Evolutionary conservation across 2,329 filamentous ascomycete species (phyloP).

Genomic region (Penicillium decumbens): DNA sequence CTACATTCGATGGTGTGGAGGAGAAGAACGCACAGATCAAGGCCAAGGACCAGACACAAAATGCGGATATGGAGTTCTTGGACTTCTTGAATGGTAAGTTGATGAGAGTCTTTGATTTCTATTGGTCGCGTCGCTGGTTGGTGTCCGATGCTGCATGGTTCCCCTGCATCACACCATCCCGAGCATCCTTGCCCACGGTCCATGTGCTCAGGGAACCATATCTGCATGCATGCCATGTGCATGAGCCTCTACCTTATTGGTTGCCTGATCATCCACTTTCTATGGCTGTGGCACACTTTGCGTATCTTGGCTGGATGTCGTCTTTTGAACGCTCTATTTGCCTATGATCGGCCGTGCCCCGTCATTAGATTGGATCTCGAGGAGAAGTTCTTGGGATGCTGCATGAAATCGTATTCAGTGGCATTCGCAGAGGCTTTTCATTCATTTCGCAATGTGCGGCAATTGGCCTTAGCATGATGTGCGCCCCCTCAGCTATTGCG

Average conservation of each 20-base stretch:
- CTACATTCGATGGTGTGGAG: slow-evolving; percentile 31
- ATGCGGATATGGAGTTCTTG: slow-evolving; percentile 38
- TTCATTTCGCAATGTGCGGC: slow-evolving; percentile 4
- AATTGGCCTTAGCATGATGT: slow-evolving; percentile 20
- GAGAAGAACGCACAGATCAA: slow-evolving; percentile 26
- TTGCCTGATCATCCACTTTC: slow-evolving; percentile 5
- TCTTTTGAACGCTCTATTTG: slow-evolving; percentile 13
- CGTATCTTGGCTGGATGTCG: slow-evolving; percentile 12
- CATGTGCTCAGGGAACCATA: slow-evolving; percentile 3
- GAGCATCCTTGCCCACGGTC: slow-evolving; percentile 1
- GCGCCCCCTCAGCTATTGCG: slow-evolving; percentile 28
- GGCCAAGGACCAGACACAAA: slow-evolving; percentile 22
- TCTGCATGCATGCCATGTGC: slow-evolving; percentile 3
- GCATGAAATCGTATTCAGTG: slow-evolving; percentile 10
- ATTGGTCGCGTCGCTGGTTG: slow-evolving; percentile 14
- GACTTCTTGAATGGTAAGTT: slow-evolving; percentile 42
- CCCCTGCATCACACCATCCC: slow-evolving; percentile 13
- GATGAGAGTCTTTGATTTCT: slow-evolving; percentile 3
- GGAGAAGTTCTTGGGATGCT: slow-evolving; percentile 6
- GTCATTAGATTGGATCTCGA: slow-evolving; percentile 8
- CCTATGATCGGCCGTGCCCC: neutral
- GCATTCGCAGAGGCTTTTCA: slow-evolving; percentile 7
- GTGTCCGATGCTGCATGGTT: slow-evolving; percentile 5
- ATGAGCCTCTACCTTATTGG: slow-evolving; percentile 3
- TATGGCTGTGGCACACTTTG: slow-evolving; percentile 1